Evolutionary conservation across 2,329 filamentous ascomycete genomes (phyloP), one percentile per base, ranked within the genome.

Genomic region (Triangularia setosa): DNA sequence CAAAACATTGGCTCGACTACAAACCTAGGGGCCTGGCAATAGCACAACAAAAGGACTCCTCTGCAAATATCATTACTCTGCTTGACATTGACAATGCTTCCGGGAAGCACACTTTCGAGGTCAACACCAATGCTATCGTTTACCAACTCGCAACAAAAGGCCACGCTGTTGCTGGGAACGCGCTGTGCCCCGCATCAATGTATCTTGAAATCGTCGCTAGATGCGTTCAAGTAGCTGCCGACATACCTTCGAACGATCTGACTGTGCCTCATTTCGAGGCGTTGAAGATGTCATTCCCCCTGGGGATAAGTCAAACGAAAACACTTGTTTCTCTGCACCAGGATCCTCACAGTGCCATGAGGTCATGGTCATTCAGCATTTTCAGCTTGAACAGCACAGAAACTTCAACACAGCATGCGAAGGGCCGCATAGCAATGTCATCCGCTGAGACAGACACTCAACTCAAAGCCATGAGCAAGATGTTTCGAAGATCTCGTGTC

Each of bases 101-200:
- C 21, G 48, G 18, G 24, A 23, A 24, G 24, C 48, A 54, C 14
- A 27, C 24, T 12, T 54, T 54, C 48, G 12, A 23, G 21, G 21
- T 54, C 48, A 54, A 54, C 48, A 54, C 48, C 48, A 54, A 54
- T 27, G 14, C 48, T 6, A 25, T 27, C 12, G 9, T 25, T 5
- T 54, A 16, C 48, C 48, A 54, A 54, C 18, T 28, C 5, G 58
- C 68, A 23, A 59, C 71, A 0, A 52, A 61, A 6, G 72, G 73
- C 1, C 73, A 75, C 52, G 65, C 67, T 11, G 70, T 74, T 44
- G 56, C 63, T 11, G 73, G 71, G n/a, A 12, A 40, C 14, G 60
- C 63, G 2, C 63, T 74, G 1, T 69, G 67, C 21, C 73, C 73
- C 9, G 72, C 72, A 4, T 72, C 73, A 0, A 57, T 75, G 35